Evolutionary conservation across 192 early-diverging fungal genomes (phyloP).

Genomic region (Kickxella alabastrina): DNA sequence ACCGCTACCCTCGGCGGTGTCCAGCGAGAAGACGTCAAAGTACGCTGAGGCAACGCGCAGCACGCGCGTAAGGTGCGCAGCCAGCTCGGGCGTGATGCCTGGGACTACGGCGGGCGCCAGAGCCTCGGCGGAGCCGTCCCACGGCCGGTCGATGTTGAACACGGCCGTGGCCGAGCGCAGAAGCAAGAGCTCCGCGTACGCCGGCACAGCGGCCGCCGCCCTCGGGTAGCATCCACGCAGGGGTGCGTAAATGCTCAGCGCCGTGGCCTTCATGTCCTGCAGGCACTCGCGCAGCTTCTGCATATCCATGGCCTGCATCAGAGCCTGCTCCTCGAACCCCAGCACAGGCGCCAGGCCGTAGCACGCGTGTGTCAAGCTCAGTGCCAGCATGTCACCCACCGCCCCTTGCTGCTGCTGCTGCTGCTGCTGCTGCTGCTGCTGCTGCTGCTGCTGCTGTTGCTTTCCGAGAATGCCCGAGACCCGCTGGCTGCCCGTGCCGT

Average conservation of each 20-base stretch:
- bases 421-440: too few species aligned
- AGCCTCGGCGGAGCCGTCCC: slow-evolving; percentile 13
- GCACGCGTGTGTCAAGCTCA: slow-evolving; percentile 30
- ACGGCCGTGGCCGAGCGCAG: slow-evolving; percentile 35
- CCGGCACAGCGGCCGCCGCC: slow-evolving; percentile 1
- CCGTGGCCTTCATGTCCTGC: slow-evolving; percentile 30
- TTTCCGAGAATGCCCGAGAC: slow-evolving; percentile 8
- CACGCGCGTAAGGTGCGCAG: slow-evolving; percentile 4
- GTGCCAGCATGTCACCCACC: slow-evolving; percentile 9
- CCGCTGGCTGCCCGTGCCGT: slow-evolving; percentile 5
- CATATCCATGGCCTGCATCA: slow-evolving; percentile 48
- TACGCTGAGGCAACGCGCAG: slow-evolving; percentile 22
- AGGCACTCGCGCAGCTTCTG: slow-evolving; percentile 29
- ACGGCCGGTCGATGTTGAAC: slow-evolving; percentile 32
- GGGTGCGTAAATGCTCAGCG: slow-evolving; percentile 17
- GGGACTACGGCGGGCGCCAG: slow-evolving; percentile 21
- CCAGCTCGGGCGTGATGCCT: slow-evolving; percentile 7
- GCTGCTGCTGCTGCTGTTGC: too few species aligned
- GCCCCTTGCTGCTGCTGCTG: too few species aligned
- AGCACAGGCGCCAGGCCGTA: slow-evolving; percentile 42
- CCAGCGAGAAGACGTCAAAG: slow-evolving; percentile 36
- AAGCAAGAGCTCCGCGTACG: slow-evolving; percentile 26
- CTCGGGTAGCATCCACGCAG: slow-evolving; percentile 31
- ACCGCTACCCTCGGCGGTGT: slow-evolving; percentile 3
- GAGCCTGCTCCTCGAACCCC: slow-evolving; percentile 36